These are phyloP conservation scores for Nicotiana undulata DNA, from an alignment of 257 asterid genomes.

Conservation along the genomic window DNA sequence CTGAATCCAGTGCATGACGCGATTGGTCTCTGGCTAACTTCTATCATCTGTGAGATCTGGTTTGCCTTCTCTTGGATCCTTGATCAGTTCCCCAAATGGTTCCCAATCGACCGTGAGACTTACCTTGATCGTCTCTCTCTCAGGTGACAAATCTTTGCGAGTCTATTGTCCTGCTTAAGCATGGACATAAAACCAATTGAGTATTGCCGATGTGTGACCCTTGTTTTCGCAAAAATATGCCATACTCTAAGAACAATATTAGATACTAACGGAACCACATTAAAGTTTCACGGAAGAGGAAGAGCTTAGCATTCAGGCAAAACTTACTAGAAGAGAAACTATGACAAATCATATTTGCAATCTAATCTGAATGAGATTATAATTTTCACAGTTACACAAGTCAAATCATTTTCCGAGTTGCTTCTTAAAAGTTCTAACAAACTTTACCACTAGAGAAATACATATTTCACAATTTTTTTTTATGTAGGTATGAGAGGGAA, in stretches of 20 bases:
- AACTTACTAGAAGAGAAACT: not conserved
- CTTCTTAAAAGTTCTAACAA: not conserved
- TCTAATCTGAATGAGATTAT: not conserved
- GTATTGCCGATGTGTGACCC: not conserved
- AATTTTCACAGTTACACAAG: not conserved
- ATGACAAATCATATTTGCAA: not conserved
- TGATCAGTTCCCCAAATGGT: constrained; percentile 99
- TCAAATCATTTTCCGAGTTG: not conserved
- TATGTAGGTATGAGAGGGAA: constrained; percentile 80
- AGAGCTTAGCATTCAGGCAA: not conserved
- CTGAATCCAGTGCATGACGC: constrained; percentile 92
- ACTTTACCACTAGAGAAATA: not conserved
- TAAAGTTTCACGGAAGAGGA: not conserved
- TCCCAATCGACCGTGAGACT: constrained; percentile 87
- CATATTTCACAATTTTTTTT: constrained; percentile 3
- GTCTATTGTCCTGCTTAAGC: not conserved
- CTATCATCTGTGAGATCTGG: constrained; percentile 93
- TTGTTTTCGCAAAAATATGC: not conserved
- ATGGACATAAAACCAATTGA: not conserved
- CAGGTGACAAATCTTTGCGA: constrained; percentile 34
- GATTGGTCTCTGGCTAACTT: constrained; percentile 93
- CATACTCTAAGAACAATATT: not conserved
- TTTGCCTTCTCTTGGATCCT: constrained; percentile 96
- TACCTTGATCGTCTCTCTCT: constrained; percentile 93
- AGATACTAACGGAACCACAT: not conserved